Base-by-base conservation (phyloP, 163 green algal genomes). In the Picocystis sp. region DNA sequence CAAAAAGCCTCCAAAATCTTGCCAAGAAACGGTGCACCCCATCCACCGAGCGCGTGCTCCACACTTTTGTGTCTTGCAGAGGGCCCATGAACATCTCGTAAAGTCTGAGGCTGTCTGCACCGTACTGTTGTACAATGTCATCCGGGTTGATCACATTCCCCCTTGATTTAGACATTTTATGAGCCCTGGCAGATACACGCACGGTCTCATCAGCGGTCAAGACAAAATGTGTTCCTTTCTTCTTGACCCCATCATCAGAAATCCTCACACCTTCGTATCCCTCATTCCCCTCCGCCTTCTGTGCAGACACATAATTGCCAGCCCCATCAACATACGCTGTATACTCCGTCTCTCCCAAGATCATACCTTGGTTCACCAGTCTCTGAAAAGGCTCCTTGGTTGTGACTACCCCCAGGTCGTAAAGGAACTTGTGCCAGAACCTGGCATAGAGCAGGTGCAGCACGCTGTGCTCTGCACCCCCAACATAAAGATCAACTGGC, bases 31-130 rank as follows among this genome's bases (percentile, higher is more conserved):
- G 76, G 63, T 94, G 79, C 46, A 97, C 90, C 2, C 90, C 90
- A 68, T 96, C 89, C 50, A 99, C 86, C 12, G 82, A 75, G 34
- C 82, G 81, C 0, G 88, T 93, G 71, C 58, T 89, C 90, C 90
- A 98, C 22, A 92, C 80, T 75, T 97, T 97, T 35, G 80, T 91
- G 34, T 97, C 87, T 3, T 69, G 52, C 43, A 78, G 47, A 12
- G 70, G 90, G 3, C 90, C 90, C 84, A 98, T 95, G 68, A 99
- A 99, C 91, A 99, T 98, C 66, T 98, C 90, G 58, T 97, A 99
- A 48, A 99, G 76, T 10, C 90, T 74, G 61, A 99, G 67, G 25
- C 69, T 86, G 75, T 98, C 91, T 0, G 83, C 90, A n/a, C 90
- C 90, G 71, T 86, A 96, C 48, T 69, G 41, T 0, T 22, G 17